phyloP scores from a whole-genome alignment of 2,329 filamentous ascomycete species.

The Neonectria sp. region DNA sequence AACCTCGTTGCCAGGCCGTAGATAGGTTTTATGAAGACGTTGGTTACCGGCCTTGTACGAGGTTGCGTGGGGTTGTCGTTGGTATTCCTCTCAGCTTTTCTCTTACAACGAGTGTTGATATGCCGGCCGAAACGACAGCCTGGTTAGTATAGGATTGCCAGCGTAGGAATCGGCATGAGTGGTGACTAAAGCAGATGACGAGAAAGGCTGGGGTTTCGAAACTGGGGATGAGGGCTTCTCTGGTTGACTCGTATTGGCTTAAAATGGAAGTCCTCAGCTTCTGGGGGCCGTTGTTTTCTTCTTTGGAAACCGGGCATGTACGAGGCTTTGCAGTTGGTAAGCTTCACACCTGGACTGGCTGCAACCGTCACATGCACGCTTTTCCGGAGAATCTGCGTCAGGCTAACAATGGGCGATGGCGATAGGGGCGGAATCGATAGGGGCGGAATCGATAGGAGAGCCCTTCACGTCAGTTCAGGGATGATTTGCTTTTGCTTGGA shows the following conservation, averaged over 20 bases:
- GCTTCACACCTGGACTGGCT: background rate
- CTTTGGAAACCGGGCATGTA: background rate
- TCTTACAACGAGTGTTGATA: background rate
- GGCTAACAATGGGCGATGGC: background rate
- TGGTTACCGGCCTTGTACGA: background rate
- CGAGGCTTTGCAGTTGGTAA: background rate
- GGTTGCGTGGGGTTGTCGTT: background rate
- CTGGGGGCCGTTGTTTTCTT: background rate
- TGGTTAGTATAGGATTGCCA: background rate
- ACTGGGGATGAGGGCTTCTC: background rate
- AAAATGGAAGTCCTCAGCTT: background rate
- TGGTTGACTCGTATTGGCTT: background rate
- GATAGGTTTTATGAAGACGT: background rate
- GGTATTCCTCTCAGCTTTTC: background rate
- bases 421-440: background rate
- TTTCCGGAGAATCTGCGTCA: background rate
- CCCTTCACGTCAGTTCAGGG: background rate
- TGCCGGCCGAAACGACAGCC: background rate
- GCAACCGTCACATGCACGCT: background rate
- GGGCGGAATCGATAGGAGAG: background rate
- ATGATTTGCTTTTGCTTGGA: background rate
- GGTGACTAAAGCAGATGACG: background rate
- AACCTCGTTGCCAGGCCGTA: background rate
- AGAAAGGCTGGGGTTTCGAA: background rate
- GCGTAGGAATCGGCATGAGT: background rate